These are phyloP conservation scores for Rosa multiflora DNA, from an alignment of 306 rosid species.

Conservation along the genomic window DNA sequence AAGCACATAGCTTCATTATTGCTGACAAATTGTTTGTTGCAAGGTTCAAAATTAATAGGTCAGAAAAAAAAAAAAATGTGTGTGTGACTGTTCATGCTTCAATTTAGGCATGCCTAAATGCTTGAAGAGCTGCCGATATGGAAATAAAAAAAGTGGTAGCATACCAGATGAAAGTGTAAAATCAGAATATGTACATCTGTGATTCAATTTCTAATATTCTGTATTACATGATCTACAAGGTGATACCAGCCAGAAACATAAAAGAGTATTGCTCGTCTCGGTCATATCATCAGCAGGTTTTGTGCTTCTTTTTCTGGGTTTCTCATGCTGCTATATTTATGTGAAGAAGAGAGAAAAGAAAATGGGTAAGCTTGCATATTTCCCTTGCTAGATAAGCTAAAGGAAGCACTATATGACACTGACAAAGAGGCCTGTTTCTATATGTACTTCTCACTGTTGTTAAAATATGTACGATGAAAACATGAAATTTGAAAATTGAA, in stretches of 20 bases:
- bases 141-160: background rate
- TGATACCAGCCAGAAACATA: background rate
- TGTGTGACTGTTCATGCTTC: background rate
- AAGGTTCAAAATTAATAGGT: background rate
- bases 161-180: background rate
- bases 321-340: background rate
- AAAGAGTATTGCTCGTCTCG: background rate
- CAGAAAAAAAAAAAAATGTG: background rate
- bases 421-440: background rate
- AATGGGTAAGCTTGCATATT: conserved; percentile 19
- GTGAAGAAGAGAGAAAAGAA: conserved; percentile 19
- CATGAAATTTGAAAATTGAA: background rate
- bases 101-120: background rate
- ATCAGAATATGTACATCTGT: background rate
- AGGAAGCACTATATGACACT: background rate
- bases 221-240: background rate
- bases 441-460: background rate
- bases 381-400: background rate
- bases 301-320: background rate
- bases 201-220: background rate
- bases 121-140: background rate
- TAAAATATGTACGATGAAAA: background rate
- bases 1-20: background rate
- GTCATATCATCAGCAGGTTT: conserved; percentile 8
- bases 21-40: background rate